phyloP scores from a whole-genome alignment of 2,329 filamentous ascomycete species.

The Aspergillus sojae region DNA sequence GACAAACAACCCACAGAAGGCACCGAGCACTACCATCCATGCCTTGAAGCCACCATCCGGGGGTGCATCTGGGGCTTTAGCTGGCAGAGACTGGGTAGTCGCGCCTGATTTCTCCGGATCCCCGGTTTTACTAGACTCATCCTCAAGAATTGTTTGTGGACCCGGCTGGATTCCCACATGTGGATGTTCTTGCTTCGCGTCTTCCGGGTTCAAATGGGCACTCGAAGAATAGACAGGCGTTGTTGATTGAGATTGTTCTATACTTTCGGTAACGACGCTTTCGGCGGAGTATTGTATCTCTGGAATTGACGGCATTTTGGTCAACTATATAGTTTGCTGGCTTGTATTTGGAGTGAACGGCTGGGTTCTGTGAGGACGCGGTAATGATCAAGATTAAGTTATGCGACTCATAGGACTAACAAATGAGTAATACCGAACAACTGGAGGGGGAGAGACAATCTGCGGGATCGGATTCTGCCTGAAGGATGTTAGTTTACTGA shows the following conservation, averaged over 20 bases:
- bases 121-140: constrained; percentile 4
- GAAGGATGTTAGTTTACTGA: not conserved
- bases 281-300: not conserved
- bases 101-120: constrained; percentile 10
- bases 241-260: not conserved
- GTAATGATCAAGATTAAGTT: not conserved
- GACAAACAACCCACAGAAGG: constrained; percentile 51
- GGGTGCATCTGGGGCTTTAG: constrained; percentile 19
- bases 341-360: not conserved
- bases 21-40: constrained; percentile 53
- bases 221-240: not conserved
- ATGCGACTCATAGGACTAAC: not conserved
- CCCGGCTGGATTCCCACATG: not conserved
- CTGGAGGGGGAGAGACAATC: not conserved
- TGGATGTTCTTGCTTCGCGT: not conserved
- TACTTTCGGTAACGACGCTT: not conserved
- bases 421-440: not conserved
- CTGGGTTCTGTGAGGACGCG: not conserved
- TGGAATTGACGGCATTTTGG: not conserved
- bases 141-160: not conserved
- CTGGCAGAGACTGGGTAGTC: constrained; percentile 8
- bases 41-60: constrained; percentile 37
- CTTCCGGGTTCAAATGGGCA: not conserved
- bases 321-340: not conserved
- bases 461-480: not conserved